These are phyloP conservation scores for Nitzschia putrida DNA, from an alignment of 108 stramenopile species.

Conservation along the genomic window DNA sequence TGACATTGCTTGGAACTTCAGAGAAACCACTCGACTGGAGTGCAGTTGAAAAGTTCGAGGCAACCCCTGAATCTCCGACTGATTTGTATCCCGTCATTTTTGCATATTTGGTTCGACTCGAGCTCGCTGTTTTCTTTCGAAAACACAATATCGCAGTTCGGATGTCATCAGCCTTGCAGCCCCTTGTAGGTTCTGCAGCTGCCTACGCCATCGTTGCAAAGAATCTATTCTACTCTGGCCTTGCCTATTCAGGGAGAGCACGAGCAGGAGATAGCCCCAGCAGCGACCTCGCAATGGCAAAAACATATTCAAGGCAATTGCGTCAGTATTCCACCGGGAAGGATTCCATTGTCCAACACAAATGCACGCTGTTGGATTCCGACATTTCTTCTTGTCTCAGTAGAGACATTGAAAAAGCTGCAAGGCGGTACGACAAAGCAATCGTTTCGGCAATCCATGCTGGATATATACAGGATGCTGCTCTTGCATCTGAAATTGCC, in stretches of 20 bases:
- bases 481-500: conserved; percentile 30
- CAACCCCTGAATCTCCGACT: neutral
- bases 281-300: neutral
- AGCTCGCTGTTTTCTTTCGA: conserved; percentile 27
- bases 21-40: conserved; percentile 28
- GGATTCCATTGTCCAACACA: conserved; percentile 16
- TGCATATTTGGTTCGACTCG: conserved; percentile 21
- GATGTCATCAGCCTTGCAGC: conserved; percentile 16
- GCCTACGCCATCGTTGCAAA: conserved; percentile 10
- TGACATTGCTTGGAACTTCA: conserved; percentile 4
- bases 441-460: conserved; percentile 25
- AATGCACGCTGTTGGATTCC: conserved; percentile 28
- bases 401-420: conserved; percentile 13
- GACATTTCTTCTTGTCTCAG: conserved; percentile 16
- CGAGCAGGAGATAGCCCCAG: neutral
- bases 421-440: conserved; percentile 26
- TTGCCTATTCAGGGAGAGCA: conserved; percentile 22
- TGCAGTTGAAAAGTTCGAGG: conserved; percentile 8
- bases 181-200: conserved; percentile 2
- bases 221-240: conserved; percentile 20
- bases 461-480: conserved; percentile 38
- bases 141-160: conserved; percentile 26
- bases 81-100: conserved; percentile 15
- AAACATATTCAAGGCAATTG: conserved; percentile 5
- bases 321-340: conserved; percentile 11